Percentiles rank a stretch among this genome's conserved stretches.
Conservation (phyloP, 192 early-diverging fungal genomes). For the Coemansia sp. region DNA sequence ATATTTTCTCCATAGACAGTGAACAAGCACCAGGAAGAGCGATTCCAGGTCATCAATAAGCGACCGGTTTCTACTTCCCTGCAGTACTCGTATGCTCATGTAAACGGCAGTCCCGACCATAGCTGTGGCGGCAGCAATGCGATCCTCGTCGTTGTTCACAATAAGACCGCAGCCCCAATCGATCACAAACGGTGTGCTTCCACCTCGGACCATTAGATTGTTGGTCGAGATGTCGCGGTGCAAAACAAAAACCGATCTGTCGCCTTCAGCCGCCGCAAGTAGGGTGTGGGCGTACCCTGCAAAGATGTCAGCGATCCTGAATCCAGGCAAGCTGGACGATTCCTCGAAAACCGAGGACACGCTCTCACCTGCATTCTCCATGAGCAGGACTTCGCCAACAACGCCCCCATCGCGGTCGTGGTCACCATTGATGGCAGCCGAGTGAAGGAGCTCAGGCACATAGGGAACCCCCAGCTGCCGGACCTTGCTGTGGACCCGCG, state of each 20-base stretch:
- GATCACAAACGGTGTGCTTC: not conserved
- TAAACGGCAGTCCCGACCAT: not conserved
- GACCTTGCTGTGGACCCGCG: not conserved
- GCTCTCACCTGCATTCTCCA: not conserved
- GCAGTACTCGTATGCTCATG: conserved; percentile 4
- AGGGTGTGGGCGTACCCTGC: conserved; percentile 7
- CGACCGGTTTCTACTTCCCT: not conserved
- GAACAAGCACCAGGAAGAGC: not conserved
- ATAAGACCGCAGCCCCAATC: conserved; percentile 5
- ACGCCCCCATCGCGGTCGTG: not conserved
- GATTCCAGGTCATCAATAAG: conserved; percentile 6
- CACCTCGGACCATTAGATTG: not conserved
- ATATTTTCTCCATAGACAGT: not conserved
- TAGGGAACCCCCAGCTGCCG: not conserved
- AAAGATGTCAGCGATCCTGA: not conserved
- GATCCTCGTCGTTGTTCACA: not conserved
- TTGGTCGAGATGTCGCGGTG: conserved; percentile 6
- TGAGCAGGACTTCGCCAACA: not conserved
- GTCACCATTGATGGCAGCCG: not conserved
- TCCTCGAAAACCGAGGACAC: not conserved
- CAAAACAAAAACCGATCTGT: not conserved
- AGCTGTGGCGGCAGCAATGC: not conserved
- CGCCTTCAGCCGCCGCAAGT: not conserved
- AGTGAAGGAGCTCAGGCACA: not conserved
- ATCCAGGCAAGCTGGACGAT: too few species aligned